Evolutionary conservation across 257 asterid genomes (phyloP).

Genomic region (Cruciata laevipes): DNA sequence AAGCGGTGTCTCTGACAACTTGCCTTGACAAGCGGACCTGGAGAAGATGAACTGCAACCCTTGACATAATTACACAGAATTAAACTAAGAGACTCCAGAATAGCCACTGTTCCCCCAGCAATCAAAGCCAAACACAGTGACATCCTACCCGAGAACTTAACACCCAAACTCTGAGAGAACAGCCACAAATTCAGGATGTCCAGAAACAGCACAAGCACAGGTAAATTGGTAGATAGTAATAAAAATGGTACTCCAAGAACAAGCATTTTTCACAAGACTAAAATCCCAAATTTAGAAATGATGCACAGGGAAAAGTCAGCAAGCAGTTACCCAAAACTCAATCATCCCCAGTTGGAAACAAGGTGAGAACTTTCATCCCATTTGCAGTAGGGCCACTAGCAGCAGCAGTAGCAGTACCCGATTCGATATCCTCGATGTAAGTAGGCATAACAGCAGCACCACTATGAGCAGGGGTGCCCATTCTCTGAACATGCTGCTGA

Average conservation of each 20-base stretch:
- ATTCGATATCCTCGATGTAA: slow-evolving; percentile 54
- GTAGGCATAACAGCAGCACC: slow-evolving; percentile 26
- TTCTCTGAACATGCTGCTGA: slow-evolving; percentile 52
- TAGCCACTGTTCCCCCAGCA: slow-evolving; percentile 18
- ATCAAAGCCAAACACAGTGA: slow-evolving; percentile 10
- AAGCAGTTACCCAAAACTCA: slow-evolving; percentile 24
- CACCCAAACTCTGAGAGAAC: slow-evolving; percentile 7
- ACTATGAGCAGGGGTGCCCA: slow-evolving; percentile 42
- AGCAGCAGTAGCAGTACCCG: slow-evolving; percentile 23
- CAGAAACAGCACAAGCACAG: slow-evolving; percentile 21
- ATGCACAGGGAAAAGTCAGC: slow-evolving; percentile 17
- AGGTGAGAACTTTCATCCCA: slow-evolving; percentile 69
- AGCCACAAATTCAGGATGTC: slow-evolving; percentile 16
- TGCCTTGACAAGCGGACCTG: slow-evolving; percentile 6
- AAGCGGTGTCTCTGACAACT: slow-evolving; percentile 3
- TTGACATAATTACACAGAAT: slow-evolving; percentile 24
- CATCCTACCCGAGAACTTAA: slow-evolving; percentile 14
- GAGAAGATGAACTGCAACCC: slow-evolving; percentile 16
- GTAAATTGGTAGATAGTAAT: slow-evolving; percentile 16
- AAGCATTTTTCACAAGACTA: slow-evolving; percentile 17
- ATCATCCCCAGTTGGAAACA: slow-evolving; percentile 70
- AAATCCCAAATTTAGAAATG: slow-evolving; percentile 16
- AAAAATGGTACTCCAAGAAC: slow-evolving; percentile 24
- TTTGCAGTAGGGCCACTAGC: slow-evolving; percentile 13
- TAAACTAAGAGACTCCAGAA: slow-evolving; percentile 19